Evolutionary conservation across 2,329 filamentous ascomycete genomes (phyloP).

Genomic region (Aspergillus hiratsukae): DNA sequence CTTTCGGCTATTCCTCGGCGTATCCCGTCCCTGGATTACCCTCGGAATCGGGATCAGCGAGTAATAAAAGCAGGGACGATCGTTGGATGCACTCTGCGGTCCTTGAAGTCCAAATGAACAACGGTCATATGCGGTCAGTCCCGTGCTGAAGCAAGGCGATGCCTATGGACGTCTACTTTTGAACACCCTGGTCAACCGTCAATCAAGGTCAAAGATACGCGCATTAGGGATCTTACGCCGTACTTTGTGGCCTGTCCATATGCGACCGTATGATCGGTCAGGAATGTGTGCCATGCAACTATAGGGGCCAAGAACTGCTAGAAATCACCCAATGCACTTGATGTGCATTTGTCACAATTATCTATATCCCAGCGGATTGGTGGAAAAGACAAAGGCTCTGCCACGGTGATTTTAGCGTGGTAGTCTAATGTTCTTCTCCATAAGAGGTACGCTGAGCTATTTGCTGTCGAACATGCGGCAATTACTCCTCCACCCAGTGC

Average conservation of each 20-base stretch:
- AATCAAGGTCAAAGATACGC: not conserved
- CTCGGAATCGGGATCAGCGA: no score
- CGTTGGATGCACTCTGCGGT: not conserved
- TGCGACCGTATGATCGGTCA: not conserved
- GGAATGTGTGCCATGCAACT: not conserved
- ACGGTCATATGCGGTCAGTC: not conserved
- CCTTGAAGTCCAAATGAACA: not conserved
- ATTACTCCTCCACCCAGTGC: not conserved
- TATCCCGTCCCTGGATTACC: not conserved
- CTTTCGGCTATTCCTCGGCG: not conserved
- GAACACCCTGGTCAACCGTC: not conserved
- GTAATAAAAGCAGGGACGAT: not conserved
- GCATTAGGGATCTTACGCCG: no score
- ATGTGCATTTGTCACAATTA: not conserved
- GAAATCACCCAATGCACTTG: not conserved
- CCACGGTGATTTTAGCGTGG: not conserved
- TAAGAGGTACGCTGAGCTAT: not conserved
- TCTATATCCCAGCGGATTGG: not conserved
- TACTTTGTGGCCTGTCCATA: not conserved
- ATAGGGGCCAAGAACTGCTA: not conserved
- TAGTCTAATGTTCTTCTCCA: not conserved
- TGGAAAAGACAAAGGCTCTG: not conserved
- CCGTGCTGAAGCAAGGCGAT: not conserved
- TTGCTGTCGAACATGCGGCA: not conserved
- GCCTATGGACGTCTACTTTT: not conserved